Evolutionary conservation across 108 stramenopile genomes (phyloP).

Genomic region (Cyclotella cryptica): DNA sequence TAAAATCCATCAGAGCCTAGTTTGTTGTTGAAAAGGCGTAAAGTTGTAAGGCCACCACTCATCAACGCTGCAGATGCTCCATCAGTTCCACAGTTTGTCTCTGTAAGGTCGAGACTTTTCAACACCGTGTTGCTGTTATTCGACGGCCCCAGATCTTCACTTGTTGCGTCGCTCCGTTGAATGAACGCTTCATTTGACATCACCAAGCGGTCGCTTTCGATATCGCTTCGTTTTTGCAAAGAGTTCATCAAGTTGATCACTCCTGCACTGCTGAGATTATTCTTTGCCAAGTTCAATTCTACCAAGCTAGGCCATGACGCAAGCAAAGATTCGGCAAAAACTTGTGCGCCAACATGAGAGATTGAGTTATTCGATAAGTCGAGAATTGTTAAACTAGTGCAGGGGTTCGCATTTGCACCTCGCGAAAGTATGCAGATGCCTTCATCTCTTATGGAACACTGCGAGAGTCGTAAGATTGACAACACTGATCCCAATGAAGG

Average conservation of each 20-base stretch:
- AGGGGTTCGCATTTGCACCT: slow-evolving; percentile 16
- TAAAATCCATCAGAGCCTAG: slow-evolving; percentile 68
- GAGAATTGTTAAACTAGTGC: slow-evolving; percentile 38
- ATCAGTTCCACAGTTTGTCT: slow-evolving; percentile 62
- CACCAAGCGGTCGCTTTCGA: neutral
- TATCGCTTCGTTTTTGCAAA: slow-evolving; percentile 15
- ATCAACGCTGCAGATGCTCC: slow-evolving; percentile 58
- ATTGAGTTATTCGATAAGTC: slow-evolving; percentile 65
- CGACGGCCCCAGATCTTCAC: neutral
- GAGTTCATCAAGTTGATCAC: slow-evolving; percentile 30
- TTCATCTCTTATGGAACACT: slow-evolving; percentile 59
- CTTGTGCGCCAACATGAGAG: slow-evolving; percentile 33
- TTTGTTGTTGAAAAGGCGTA: slow-evolving; percentile 75
- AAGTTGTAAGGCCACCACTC: slow-evolving; percentile 37
- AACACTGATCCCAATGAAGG: slow-evolving; percentile 33
- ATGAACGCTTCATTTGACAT: neutral
- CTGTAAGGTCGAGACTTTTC: slow-evolving; percentile 59
- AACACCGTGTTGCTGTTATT: slow-evolving; percentile 28
- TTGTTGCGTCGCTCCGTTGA: neutral
- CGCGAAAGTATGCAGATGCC: slow-evolving; percentile 49
- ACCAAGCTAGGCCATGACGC: slow-evolving; percentile 43
- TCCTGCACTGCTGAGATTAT: slow-evolving; percentile 49
- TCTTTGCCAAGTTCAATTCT: slow-evolving; percentile 56
- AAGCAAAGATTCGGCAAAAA: slow-evolving; percentile 35
- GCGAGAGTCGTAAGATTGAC: slow-evolving; percentile 36